These are phyloP conservation scores for Clohesyomyces aquaticus DNA, from an alignment of 495 filamentous ascomycete genomes.

Conservation along the genomic window DNA sequence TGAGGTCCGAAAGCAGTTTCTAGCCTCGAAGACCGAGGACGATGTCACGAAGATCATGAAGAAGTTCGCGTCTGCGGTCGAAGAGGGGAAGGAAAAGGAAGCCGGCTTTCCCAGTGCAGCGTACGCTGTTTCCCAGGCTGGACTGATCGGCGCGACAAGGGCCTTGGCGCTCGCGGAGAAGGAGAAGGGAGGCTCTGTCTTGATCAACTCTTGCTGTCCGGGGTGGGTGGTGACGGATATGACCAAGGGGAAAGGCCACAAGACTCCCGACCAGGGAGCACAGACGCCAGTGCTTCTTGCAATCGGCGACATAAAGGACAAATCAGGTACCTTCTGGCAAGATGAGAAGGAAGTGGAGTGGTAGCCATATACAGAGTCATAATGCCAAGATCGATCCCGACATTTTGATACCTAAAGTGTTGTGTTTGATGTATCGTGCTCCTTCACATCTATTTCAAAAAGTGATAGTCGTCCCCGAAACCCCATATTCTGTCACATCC, in stretches of 20 bases:
- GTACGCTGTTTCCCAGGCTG: conserved; percentile 55
- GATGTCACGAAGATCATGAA: conserved; percentile 53
- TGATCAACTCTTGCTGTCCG: conserved; percentile 59
- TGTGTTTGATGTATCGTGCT: background rate
- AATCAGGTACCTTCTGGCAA: conserved; percentile 53
- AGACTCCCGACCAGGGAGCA: conserved; percentile 53
- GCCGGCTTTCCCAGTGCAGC: conserved; percentile 52
- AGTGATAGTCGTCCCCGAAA: no score
- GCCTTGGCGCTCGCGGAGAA: conserved; percentile 49
- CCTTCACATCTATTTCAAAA: background rate
- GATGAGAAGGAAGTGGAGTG: conserved; percentile 51
- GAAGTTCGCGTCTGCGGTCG: conserved; percentile 49
- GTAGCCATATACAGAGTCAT: no score
- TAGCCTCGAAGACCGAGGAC: conserved; percentile 43
- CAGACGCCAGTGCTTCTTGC: conserved; percentile 57
- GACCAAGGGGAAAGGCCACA: conserved; percentile 48
- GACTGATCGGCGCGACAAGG: conserved; percentile 51
- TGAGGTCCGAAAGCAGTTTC: conserved; percentile 45
- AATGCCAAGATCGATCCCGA: no score
- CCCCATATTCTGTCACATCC: no score
- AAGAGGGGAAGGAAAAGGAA: conserved; percentile 48
- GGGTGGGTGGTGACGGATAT: conserved; percentile 59
- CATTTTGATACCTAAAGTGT: no score
- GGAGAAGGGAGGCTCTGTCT: conserved; percentile 42
- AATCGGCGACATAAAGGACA: conserved; percentile 51